phyloP scores from a whole-genome alignment of 768 basidiomycete genomes.

The Mrakia hoshinonis region DNA sequence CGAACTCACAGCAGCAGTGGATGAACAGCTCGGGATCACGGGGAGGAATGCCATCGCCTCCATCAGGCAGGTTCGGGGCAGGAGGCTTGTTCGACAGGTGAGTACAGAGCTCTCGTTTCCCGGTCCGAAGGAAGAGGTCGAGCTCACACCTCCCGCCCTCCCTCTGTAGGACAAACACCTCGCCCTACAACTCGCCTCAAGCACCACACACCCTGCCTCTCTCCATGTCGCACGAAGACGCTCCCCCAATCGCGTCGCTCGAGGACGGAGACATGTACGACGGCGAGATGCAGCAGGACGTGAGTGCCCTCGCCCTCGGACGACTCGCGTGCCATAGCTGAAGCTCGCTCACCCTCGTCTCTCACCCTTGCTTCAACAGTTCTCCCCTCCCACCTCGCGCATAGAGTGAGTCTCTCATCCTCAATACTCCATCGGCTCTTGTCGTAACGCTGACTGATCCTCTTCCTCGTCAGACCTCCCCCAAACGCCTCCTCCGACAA shows the following conservation, averaged over 20 bases:
- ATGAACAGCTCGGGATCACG: neutral
- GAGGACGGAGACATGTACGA: slow-evolving; percentile 17
- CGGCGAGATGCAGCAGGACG: slow-evolving; percentile 3
- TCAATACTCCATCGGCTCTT: neutral
- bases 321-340: too few relatives aligned
- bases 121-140: neutral
- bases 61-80: slow-evolving; percentile 7
- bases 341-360: neutral
- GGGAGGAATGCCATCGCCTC: slow-evolving; percentile 10
- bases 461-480: neutral
- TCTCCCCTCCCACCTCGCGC: neutral
- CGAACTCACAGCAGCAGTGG: neutral
- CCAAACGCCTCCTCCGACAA: neutral
- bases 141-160: neutral
- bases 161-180: neutral
- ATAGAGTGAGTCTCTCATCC: slow-evolving; percentile 3
- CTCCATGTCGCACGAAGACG: slow-evolving; percentile 17
- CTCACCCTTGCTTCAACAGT: neutral
- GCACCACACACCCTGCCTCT: neutral
- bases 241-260: slow-evolving; percentile 12
- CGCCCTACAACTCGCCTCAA: slow-evolving; percentile 10
- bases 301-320: too few relatives aligned
- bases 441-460: neutral
- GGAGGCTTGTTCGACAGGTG: slow-evolving; percentile 16
- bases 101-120: neutral